Base-by-base conservation (phyloP, 2,329 filamentous ascomycete genomes). In the Ophiostoma triangulosporum region DNA sequence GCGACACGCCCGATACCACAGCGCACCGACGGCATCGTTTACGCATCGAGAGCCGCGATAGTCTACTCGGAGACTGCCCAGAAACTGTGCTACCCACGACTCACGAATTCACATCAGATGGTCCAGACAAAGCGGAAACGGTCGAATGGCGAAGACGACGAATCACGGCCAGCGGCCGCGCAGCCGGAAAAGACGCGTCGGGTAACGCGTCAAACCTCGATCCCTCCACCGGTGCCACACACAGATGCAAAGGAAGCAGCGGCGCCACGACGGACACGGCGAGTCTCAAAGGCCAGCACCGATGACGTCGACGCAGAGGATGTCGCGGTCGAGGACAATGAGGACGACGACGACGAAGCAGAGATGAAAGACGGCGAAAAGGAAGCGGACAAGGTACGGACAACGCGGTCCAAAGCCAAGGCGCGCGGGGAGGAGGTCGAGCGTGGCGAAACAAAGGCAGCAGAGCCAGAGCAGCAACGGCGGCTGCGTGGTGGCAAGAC, bases 191-290 rank as follows among this genome's bases (percentile, higher is more conserved):
- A 27, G 43, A 59, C 64, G 55, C 65, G 64, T 54, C 64, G 66
- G 58, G 61, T 62, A 51, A 68, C 65, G 60, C 66, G 66, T 53
- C 64, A 64, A 50, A 60, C 64, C 9, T 65, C 67, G 51, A 63
- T 63, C 45, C 59, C 64, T 54, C 64, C 66, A 50, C 60, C 22
- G 17, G 17, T 20, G 15, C 12, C 6, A 15, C 15, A 38, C 17
- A 43, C 22, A 17, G 36, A 40, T 2, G 24, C n/a, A 2, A 40
- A 36, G 9, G n/a, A 22, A 14, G 36, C 20, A 4, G 9, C 36
- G 20, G 20, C 65, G 56, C 65, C 67, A 50, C 65, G 26, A 22
- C 26, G 24, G 26, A 45, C 40, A 3, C 43, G 43, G 6, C 43
- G 43, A 6, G 43, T 26, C 43, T 46, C 26, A 3, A 46, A 46